These are phyloP conservation scores for Trichoderma gracile DNA, from an alignment of 2,329 filamentous ascomycete genomes.

Conservation along the genomic window DNA sequence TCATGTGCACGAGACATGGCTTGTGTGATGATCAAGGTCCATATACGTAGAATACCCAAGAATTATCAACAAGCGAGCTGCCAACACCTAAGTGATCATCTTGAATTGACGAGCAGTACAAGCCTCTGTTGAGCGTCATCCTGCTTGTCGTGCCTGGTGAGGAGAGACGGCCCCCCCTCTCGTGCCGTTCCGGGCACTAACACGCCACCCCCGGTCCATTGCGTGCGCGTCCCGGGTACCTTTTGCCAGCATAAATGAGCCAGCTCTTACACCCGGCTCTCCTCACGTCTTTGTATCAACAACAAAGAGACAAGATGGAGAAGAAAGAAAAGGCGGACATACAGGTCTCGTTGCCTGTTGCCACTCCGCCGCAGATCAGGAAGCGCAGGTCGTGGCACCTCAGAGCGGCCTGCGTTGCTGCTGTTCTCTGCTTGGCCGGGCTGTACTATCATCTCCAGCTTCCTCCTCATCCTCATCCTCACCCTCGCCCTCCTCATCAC, in stretches of 20 bases:
- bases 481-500: constrained; percentile 22
- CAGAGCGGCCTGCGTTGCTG: background rate
- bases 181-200: background rate
- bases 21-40: too few species aligned
- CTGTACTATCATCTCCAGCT: constrained; percentile 6
- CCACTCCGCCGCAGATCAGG: background rate
- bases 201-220: background rate
- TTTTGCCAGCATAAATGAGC: constrained; percentile 13
- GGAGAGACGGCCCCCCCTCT: background rate
- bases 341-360: background rate
- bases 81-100: background rate
- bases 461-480: constrained; percentile 10
- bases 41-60: too few species aligned
- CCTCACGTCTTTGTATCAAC: background rate
- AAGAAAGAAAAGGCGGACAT: background rate
- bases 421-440: constrained; percentile 3
- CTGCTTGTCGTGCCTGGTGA: background rate
- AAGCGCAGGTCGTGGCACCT: constrained; percentile 9
- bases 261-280: background rate
- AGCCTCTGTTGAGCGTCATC: background rate
- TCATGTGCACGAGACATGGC: too few species aligned
- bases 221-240: constrained; percentile 12
- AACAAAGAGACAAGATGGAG: background rate
- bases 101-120: too few species aligned
- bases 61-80: too few species aligned